Evolutionary conservation across 495 filamentous ascomycete genomes (phyloP), one percentile per base, ranked within the genome.

Genomic region (Penicillium flavigenum): DNA sequence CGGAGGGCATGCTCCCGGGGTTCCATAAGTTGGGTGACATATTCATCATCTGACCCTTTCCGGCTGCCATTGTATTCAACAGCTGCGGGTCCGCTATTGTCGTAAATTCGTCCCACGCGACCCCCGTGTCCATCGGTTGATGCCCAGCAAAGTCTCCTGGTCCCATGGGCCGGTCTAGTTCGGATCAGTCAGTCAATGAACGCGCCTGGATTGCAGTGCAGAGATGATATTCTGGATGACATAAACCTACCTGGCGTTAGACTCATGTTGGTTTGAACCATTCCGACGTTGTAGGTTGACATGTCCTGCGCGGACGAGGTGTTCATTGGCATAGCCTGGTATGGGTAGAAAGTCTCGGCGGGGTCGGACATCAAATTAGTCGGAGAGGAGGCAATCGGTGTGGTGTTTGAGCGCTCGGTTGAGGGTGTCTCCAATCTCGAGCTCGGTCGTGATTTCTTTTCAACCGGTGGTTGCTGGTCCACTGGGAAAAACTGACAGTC

Each of bases 401-500:
- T 73, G 22, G 79, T 73, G 17, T 65, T 71, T 17, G 79, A 77
- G 1, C 63, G 70, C 49, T 77, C 76, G 4, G 72, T 65, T 5
- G 78, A 74, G 24, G 71, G 62, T 2, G 73, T 70, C 17, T 78
- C 78, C 20, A 76, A 57, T 45, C 72, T 73, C 3, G 79, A 78
- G 16, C 56, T 74, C 14, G 78, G 73, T 22, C 80, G 74, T 38
- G 78, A 72, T 56, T 78, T 78, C 68, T 77, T 78, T 63, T 83
- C 80, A 20, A 78, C 58, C 3, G 83, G 84, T 20, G 87, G 87
- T 63, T 88, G 87, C 72, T 93, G 90, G 55, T 96, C 92, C 27
- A 97, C 92, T 11, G 93, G 90, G 67, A 86, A 90, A 76, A 97
- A 98, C 67, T 89, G 88, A 72, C 94, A 98, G 56, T 96, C 92